Evolutionary conservation across 495 filamentous ascomycete genomes (phyloP).

Genomic region (Delitschia confertaspora): DNA sequence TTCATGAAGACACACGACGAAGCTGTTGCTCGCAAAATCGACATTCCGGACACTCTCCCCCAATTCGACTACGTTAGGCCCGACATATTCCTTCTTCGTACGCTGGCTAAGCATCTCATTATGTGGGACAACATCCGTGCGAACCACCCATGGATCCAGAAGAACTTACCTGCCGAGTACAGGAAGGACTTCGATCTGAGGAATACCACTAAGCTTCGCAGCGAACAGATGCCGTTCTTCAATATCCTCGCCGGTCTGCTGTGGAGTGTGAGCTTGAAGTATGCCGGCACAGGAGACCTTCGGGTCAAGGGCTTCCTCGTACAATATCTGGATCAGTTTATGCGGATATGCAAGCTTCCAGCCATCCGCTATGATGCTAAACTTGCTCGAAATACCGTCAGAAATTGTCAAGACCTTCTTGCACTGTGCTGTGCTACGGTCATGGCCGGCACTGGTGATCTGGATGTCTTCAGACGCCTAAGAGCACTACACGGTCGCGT

Average conservation of each 20-base stretch:
- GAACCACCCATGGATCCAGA: constrained; percentile 61
- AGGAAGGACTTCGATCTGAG: constrained; percentile 46
- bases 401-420: constrained; percentile 82
- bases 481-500: constrained; percentile 82
- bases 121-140: constrained; percentile 80
- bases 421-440: constrained; percentile 75
- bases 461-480: constrained; percentile 79
- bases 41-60: constrained; percentile 77
- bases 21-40: constrained; percentile 81
- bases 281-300: constrained; percentile 69
- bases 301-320: constrained; percentile 71
- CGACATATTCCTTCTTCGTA: constrained; percentile 84
- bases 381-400: constrained; percentile 67
- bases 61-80: constrained; percentile 94
- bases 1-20: constrained; percentile 96
- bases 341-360: constrained; percentile 61
- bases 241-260: constrained; percentile 87
- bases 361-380: constrained; percentile 69
- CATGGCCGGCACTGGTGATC: constrained; percentile 92
- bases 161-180: constrained; percentile 62
- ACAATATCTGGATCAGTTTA: constrained; percentile 78
- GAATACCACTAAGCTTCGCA: constrained; percentile 49
- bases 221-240: constrained; percentile 80
- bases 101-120: constrained; percentile 83
- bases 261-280: constrained; percentile 73